Base-by-base conservation (phyloP, 2,329 filamentous ascomycete genomes). In the Akanthomyces dipterigenus region DNA sequence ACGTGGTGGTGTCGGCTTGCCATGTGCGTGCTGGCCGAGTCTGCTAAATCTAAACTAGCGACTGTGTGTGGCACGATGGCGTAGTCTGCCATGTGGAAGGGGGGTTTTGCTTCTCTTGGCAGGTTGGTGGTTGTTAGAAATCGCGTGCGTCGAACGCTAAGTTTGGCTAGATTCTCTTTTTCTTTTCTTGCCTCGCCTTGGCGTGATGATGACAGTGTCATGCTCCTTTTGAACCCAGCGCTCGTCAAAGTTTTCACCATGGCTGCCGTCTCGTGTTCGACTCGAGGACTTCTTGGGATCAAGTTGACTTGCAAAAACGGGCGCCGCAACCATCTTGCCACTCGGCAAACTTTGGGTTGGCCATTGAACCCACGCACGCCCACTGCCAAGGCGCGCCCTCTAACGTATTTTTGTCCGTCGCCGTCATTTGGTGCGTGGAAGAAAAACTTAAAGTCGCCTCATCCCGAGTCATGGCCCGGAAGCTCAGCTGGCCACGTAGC, bases 361-460 rank as follows among this genome's bases (percentile, higher is more conserved):
- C 20, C 50, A 34, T 40, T 20, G 22, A 54, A 4, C 42, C 34
- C 20, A 16, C 31, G n/a, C 22, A 18, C 22, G 20, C 9, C 45
- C 46, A 20, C 46, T 26, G 56, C 56, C 56, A 45, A 60, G 56
- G 43, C 24, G 2, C n/a, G n/a, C n/a, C 26, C n/a, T 18, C 12
- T 45, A n/a, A n/a, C n/a, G n/a, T n/a, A 18, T 24, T 53, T 24
- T 8, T 16, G 7, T 42, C 22, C 4, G 36, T 24, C 26, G 24
- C 22, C 46, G 12, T n/a, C 16, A 31, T 43, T 42, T n/a, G n/a
- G 48, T n/a, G 45, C n/a, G 24, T 59, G 8, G 16, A n/a, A n/a
- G 34, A 42, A 7, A 51, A 59, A 51, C 36, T n/a, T 31, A 59
- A 38, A 59, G 45, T 59, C 48, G 28, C 45, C 36, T 49, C 56